Evolutionary conservation across 176 grass and related monocot genomes (phyloP), one percentile per base, ranked within the genome.

Genomic region (Oryza meyeriana): DNA sequence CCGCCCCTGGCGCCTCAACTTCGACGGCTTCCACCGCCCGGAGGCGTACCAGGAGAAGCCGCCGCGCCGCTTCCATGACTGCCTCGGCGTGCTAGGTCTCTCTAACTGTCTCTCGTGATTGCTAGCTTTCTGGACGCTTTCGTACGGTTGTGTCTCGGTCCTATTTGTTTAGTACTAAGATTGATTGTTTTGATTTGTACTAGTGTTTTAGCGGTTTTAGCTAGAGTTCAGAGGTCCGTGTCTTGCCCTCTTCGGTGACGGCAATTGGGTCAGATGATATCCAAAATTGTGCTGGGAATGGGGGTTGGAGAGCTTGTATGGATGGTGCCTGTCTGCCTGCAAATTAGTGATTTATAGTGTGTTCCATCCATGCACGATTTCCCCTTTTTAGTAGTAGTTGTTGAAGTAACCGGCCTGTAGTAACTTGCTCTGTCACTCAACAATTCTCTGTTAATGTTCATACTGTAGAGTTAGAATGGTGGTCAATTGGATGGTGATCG

Each of bases 21-120:
- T 97, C 67, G 79, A 90, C 38, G 68, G 68, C 2, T 86, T 94
- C 83, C 76, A 77, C 8, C 87, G 63, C 34, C 42, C 86, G 44
- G 87, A 87, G 40, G 50, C 63, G 39, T 76, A 58, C n/a, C 77
- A 85, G 87, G 85, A 90, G 55, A 86, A 66, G 13, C 85, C 85
- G 22, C 57, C 85, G 16, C 87, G 91, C 38, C 68, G 89, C 30
- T 64, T 89, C 57, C 94, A 92, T 14, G 80, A 92, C 48, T 92
- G 83, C 87, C 83, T 97, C 76, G 89, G 85, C 41, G 80, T 90
- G 34, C 75, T 85, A 88, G 94, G 94, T 94, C 28, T 34, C 72
- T 39, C 36, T 69, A 38, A 42, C 17, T 66, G 31, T 44, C 75
- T 62, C 29, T 62, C 55, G 10, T 35, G 8, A 59, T 77, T 61